A percentile compares a stretch with the other conserved stretches of the same genome.
These are phyloP conservation scores for Suillus paluster DNA, from an alignment of 768 basidiomycete species.

Conservation along the genomic window DNA sequence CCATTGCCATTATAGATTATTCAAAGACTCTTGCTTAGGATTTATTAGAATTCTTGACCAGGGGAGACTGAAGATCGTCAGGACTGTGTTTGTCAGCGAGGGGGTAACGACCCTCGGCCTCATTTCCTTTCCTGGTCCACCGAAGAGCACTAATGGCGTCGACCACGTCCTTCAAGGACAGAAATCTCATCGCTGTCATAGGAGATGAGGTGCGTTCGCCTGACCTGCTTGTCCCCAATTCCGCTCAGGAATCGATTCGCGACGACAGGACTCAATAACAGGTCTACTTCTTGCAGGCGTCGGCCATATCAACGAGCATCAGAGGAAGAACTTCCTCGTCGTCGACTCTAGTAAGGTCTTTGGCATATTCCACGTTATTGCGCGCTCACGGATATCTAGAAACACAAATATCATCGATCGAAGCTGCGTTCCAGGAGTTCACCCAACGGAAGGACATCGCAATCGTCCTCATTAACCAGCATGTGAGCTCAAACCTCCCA, in stretches of 20 bases:
- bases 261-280: slow-evolving; percentile 88
- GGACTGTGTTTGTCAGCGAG: slow-evolving; percentile 19
- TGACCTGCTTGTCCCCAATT: not conserved
- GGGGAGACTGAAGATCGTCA: not conserved
- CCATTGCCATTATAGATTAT: slow-evolving; percentile 43
- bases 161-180: slow-evolving; percentile 70
- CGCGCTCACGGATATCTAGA: slow-evolving; percentile 51
- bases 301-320: slow-evolving; percentile 86
- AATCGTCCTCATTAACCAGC: slow-evolving; percentile 97
- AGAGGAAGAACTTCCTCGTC: slow-evolving; percentile 97
- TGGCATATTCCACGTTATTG: not conserved
- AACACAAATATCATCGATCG: slow-evolving; percentile 89
- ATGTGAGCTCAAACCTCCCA: slow-evolving; percentile 57
- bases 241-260: not conserved
- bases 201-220: slow-evolving; percentile 82
- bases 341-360: slow-evolving; percentile 85
- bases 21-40: not conserved
- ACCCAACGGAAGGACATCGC: slow-evolving; percentile 95
- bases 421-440: slow-evolving; percentile 91
- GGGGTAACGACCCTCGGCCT: slow-evolving; percentile 5
- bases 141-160: slow-evolving; percentile 46
- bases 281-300: slow-evolving; percentile 94
- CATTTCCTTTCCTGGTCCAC: slow-evolving; percentile 21
- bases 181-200: slow-evolving; percentile 91
- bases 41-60: not conserved